Percentiles rank a stretch among this genome's conserved stretches.
phyloP scores from a whole-genome alignment of 2,329 filamentous ascomycete genomes.

The Colletotrichum chlorophyti region DNA sequence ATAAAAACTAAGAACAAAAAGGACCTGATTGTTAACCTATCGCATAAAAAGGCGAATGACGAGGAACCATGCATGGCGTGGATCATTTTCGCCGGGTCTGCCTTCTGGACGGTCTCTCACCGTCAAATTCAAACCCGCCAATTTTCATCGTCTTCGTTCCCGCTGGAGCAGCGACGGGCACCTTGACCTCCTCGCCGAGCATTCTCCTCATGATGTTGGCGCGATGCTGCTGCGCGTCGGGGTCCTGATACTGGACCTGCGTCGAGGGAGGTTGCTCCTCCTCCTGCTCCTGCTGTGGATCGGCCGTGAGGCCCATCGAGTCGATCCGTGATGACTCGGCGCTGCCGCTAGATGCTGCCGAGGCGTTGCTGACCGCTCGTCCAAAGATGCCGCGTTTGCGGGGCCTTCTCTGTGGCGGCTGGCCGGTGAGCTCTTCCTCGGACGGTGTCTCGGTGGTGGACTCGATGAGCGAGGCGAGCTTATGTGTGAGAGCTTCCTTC shows the following conservation, averaged over 20 bases:
- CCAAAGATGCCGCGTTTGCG: constrained; percentile 61
- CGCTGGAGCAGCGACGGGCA: neutral
- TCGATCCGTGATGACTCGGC: constrained; percentile 42
- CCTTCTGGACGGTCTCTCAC: neutral
- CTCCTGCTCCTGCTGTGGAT: constrained; percentile 5
- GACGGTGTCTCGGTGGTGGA: constrained; percentile 30
- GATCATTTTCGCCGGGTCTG: constrained; percentile 13
- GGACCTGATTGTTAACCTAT: too few relatives aligned
- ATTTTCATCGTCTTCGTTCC: constrained; percentile 4
- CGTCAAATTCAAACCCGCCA: constrained; percentile 22
- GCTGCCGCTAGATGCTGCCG: constrained; percentile 55
- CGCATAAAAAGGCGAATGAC: too few relatives aligned
- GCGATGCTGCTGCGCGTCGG: constrained; percentile 52
- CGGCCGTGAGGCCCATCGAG: constrained; percentile 3
- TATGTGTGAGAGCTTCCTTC: constrained; percentile 48
- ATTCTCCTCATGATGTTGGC: constrained; percentile 54
- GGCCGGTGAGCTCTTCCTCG: constrained; percentile 27
- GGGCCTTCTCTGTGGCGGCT: constrained; percentile 30
- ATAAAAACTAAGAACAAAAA: too few relatives aligned
- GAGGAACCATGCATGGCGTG: too few relatives aligned
- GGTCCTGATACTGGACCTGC: constrained; percentile 61
- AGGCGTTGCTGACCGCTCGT: constrained; percentile 64
- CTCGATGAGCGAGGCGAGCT: constrained; percentile 51
- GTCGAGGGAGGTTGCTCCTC: constrained; percentile 48
- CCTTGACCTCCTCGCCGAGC: constrained; percentile 28